Evolutionary conservation across 345 rosid species (phyloP), one percentile per base, ranked within the genome.

Genomic region (Mallotus nudiflorus): DNA sequence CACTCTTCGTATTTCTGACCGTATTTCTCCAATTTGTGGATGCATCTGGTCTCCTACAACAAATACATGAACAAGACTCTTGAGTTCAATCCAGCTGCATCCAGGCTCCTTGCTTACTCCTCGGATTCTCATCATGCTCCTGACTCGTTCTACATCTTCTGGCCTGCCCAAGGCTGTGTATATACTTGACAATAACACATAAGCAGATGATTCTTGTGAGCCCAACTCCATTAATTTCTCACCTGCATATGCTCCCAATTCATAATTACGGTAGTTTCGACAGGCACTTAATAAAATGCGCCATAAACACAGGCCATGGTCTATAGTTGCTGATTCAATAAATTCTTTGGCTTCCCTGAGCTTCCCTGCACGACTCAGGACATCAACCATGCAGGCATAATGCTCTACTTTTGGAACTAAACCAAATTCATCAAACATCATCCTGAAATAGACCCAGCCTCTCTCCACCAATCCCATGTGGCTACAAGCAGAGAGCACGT

Each of bases 191-290:
- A 88, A 28, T 51, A 83, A 75, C 69, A 85, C 89, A 72, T 84
- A 87, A 3, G 88, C 82, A 33, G 96, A 90, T 64, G 96, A 88
- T 75, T 90, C 96, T 74, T 74, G 77, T 14, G 92, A 88, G 18
- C 91, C 91, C 67, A 90, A 75, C 27, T 77, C 89, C 84, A 90
- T 82, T 31, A 90, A 75, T 70, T 86, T 90, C 84, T 90, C 96
- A 29, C 92, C 96, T 12, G 92, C 91, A 68, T 83, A 78, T 27
- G 88, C 90, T 59, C 96, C 96, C 67, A 89, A 68, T 40, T 87
- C 89, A 50, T 80, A 87, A 25, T 73, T 81, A 54, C 80, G 88
- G 67, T 86, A 65, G 85, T 88, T 89, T 58, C 78, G 69, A 58
- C 91, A 89, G n/a, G 91, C 92, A 48, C 91, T 77, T 68, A 89